Evolutionary conservation across 2,329 filamentous ascomycete genomes (phyloP).

Genomic region (Pseudogymnoascus sp.): DNA sequence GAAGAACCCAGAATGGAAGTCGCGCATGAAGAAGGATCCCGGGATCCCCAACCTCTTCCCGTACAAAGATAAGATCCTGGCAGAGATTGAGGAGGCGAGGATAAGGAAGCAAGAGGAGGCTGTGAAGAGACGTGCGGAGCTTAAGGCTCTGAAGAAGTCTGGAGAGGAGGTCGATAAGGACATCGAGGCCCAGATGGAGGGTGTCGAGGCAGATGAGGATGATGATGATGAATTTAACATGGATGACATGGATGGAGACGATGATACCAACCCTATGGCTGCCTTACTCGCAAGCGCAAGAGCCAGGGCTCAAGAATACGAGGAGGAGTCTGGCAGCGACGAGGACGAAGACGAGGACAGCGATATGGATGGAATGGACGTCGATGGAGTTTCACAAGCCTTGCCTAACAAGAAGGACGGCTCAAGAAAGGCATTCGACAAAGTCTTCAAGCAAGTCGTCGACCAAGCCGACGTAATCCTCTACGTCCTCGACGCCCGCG

Average conservation of each 20-base stretch:
- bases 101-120: slow-evolving; percentile 75
- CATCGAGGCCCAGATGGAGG: slow-evolving; percentile 39
- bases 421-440: slow-evolving; percentile 86
- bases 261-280: slow-evolving; percentile 77
- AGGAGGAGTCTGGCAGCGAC: slow-evolving; percentile 43
- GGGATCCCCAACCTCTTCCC: slow-evolving; percentile 97
- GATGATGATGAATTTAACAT: slow-evolving; percentile 45
- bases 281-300: slow-evolving; percentile 81
- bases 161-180: slow-evolving; percentile 39
- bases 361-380: slow-evolving; percentile 40
- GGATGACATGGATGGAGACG: slow-evolving; percentile 51
- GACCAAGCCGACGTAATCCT: slow-evolving; percentile 85
- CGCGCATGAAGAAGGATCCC: slow-evolving; percentile 92
- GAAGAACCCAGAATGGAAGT: slow-evolving; percentile 96
- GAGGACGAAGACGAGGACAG: slow-evolving; percentile 50
- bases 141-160: slow-evolving; percentile 55
- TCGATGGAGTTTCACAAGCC: slow-evolving; percentile 45
- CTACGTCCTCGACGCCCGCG: slow-evolving; percentile 87
- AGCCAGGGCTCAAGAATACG: slow-evolving; percentile 70
- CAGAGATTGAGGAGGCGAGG: slow-evolving; percentile 88
- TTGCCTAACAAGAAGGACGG: slow-evolving; percentile 50
- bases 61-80: slow-evolving; percentile 91
- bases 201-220: slow-evolving; percentile 41
- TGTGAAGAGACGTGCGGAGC: slow-evolving; percentile 63
- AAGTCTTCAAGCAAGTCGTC: slow-evolving; percentile 90